Evolutionary conservation across 2,329 filamentous ascomycete species (phyloP), one percentile per base, ranked within the genome.

Genomic region (Fusarium vanettenii): DNA sequence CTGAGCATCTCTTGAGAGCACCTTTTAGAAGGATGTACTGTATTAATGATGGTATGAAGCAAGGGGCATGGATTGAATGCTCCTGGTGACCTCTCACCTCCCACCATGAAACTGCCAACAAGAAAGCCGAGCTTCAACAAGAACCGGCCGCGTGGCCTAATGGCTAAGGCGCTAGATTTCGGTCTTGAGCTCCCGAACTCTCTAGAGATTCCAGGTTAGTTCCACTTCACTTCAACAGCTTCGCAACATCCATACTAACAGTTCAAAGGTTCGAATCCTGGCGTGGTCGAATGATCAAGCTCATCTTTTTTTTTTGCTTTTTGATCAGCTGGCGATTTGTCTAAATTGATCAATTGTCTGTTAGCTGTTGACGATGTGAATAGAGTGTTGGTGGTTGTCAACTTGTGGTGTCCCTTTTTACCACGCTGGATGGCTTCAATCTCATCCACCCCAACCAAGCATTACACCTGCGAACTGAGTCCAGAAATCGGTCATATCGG

Each of bases 271-370:
- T 52, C 48, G 48, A 52, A 52, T 52, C 48, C 48, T 52, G 48
- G 48, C 48, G 48, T 52, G 48, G 48, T 52, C 48, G 48, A 52
- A 31, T 20, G 48, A 66, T 11, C 57, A 4, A 27, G 52, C 43
- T 67, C 29, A 29, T 25, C 16, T 25, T 20, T 66, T 25, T 20
- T 66, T 72, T 70, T 70, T 56, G 20, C 18, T 10, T 59, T 31
- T 37, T 45, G 18, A 20, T 11, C 29, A 14, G 14, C 10, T 31
- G 10, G 3, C 4, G 9, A 5, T 48, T 18, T 25, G 20, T 6
- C 3, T 4, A 9, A 45, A 4, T 1, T 9, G 43, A 45, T 48
- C 20, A 48, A 43, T 43, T 31, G 29, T 7, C 13, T 16, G 14
- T 3, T 5, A 9, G 22, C 20, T 25, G 22, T 22, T 45, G 22